phyloP scores from a whole-genome alignment of 1,139 yeast genomes.

The Geotrichum armillariae region DNA sequence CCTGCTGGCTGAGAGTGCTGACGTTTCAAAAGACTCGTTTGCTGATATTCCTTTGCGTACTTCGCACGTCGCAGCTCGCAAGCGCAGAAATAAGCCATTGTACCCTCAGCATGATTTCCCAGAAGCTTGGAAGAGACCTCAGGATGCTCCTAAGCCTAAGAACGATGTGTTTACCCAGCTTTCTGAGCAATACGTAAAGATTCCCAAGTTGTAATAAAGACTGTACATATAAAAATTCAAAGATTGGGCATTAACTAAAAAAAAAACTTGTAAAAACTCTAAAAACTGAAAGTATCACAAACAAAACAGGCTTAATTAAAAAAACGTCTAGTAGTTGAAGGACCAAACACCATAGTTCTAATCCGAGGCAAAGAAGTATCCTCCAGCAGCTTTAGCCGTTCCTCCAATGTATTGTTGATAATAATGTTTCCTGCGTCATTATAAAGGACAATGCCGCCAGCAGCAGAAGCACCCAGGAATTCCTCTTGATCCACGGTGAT shows the following conservation, averaged over 20 bases:
- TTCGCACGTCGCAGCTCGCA: constrained; percentile 58
- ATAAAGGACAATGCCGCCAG: constrained; percentile 83
- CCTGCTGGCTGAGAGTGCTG: constrained; percentile 66
- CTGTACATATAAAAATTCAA: too few relatives aligned
- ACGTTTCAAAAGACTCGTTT: constrained; percentile 55
- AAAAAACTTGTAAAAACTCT: constrained; percentile 47
- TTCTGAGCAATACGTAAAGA: constrained; percentile 16
- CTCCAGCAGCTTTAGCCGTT: constrained; percentile 79
- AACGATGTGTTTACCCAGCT: constrained; percentile 26
- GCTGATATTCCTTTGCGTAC: constrained; percentile 80
- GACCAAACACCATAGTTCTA: constrained; percentile 54
- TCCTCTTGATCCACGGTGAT: constrained; percentile 53
- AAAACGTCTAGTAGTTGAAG: constrained; percentile 83
- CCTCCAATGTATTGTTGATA: constrained; percentile 90
- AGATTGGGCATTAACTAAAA: constrained; percentile 6
- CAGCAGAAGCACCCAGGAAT: constrained; percentile 57
- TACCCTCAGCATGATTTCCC: constrained; percentile 56
- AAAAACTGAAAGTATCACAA: not conserved
- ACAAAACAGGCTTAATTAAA: constrained; percentile 55
- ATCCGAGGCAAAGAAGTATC: constrained; percentile 91
- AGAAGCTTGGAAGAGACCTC: constrained; percentile 78
- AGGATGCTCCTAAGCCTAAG: constrained; percentile 32
- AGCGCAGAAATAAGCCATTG: constrained; percentile 39
- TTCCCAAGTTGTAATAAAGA: constrained; percentile 21
- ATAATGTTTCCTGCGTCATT: constrained; percentile 80